Conservation (phyloP, 2,329 filamentous ascomycete species). For the Camptophora hylomeconis region DNA sequence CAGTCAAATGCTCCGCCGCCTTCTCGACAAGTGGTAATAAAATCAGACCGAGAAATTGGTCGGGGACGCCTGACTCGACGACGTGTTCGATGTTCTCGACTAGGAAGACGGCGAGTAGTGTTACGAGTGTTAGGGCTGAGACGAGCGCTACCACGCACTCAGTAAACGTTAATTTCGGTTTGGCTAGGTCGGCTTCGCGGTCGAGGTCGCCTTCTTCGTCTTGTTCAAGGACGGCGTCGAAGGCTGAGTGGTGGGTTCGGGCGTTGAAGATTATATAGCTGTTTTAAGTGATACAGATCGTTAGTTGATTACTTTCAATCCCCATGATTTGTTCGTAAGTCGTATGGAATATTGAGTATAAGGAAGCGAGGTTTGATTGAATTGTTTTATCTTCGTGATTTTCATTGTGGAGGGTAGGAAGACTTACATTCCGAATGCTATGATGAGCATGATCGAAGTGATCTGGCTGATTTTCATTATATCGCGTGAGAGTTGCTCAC, state of each 20-base stretch:
- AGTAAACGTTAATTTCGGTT: slow-evolving; percentile 58
- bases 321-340: too few relatives aligned
- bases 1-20: slow-evolving; percentile 71
- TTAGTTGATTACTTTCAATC: background rate
- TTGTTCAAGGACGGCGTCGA: slow-evolving; percentile 56
- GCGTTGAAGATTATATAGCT: slow-evolving; percentile 57
- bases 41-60: slow-evolving; percentile 60
- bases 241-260: slow-evolving; percentile 61
- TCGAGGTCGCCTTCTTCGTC: slow-evolving; percentile 58
- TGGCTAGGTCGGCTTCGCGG: slow-evolving; percentile 43
- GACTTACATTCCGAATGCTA: slow-evolving; percentile 55
- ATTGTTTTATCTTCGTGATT: too few relatives aligned
- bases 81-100: slow-evolving; percentile 57
- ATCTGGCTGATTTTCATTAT: slow-evolving; percentile 56
- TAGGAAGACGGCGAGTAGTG: slow-evolving; percentile 60
- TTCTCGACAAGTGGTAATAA: slow-evolving; percentile 81
- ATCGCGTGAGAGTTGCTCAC: slow-evolving; percentile 33
- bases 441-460: slow-evolving; percentile 55
- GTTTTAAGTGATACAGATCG: too few relatives aligned
- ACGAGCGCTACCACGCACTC: slow-evolving; percentile 55
- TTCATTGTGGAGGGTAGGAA: too few relatives aligned
- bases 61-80: slow-evolving; percentile 39
- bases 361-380: background rate
- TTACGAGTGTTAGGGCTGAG: slow-evolving; percentile 54
- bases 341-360: too few relatives aligned